Evolutionary conservation across 495 filamentous ascomycete species (phyloP).

Genomic region (Daldinia loculata): DNA sequence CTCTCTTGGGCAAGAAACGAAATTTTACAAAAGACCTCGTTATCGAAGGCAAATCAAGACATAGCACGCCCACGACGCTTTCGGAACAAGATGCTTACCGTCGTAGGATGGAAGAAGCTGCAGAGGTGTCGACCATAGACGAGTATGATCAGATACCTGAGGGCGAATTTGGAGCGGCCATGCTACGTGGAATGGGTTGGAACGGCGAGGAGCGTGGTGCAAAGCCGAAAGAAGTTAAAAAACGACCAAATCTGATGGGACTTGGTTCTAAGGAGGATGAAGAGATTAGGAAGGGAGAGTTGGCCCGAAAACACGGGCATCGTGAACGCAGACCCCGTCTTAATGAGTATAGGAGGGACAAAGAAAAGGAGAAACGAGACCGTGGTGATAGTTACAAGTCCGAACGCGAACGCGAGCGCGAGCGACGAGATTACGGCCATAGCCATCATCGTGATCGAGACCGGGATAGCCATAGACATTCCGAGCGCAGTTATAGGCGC

Average conservation of each 20-base stretch:
- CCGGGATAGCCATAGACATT: constrained; percentile 38
- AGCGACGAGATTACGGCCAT: constrained; percentile 51
- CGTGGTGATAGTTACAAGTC: constrained; percentile 56
- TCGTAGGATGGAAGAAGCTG: constrained; percentile 72
- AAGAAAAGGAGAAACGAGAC: constrained; percentile 52
- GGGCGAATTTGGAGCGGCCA: constrained; percentile 89
- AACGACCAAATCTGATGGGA: constrained; percentile 81
- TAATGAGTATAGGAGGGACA: constrained; percentile 55
- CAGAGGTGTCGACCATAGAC: constrained; percentile 77
- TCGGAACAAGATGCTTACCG: constrained; percentile 76
- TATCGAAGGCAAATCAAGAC: constrained; percentile 45
- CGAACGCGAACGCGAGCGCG: constrained; percentile 60
- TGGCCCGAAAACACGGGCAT: constrained; percentile 44
- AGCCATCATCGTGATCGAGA: constrained; percentile 47
- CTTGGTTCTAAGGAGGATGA: constrained; percentile 81
- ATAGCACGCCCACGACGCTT: constrained; percentile 30
- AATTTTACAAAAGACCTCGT: constrained; percentile 38
- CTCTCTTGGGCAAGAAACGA: constrained; percentile 70
- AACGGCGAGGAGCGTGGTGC: constrained; percentile 74
- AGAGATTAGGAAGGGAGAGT: constrained; percentile 57
- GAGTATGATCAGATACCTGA: constrained; percentile 90
- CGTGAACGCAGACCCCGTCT: constrained; percentile 52
- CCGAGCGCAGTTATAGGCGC: constrained; percentile 39
- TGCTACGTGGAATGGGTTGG: constrained; percentile 94
- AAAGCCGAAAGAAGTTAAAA: constrained; percentile 62